phyloP scores from a whole-genome alignment of 2,329 filamentous ascomycete species.

The Botrytis tulipae region DNA sequence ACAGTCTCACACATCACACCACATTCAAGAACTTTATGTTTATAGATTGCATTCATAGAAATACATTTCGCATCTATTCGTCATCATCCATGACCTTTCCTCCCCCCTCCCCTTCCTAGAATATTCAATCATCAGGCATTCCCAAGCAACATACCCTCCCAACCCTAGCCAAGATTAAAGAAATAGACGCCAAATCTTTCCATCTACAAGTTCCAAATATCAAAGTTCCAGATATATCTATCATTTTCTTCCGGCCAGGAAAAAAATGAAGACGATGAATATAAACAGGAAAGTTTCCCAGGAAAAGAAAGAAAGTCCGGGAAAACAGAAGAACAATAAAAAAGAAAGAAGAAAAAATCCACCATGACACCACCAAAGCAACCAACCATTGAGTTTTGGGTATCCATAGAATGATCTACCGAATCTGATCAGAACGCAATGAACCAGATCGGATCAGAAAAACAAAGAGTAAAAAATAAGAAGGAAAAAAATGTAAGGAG shows the following conservation, averaged over 20 bases:
- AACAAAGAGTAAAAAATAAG: background rate
- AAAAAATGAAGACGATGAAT: background rate
- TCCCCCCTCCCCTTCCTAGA: background rate
- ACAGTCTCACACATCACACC: background rate
- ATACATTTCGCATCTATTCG: background rate
- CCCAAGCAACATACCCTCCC: background rate
- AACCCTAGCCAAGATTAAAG: background rate
- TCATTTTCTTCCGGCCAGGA: background rate
- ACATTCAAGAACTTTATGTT: background rate
- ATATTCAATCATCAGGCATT: background rate
- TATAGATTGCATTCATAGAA: background rate
- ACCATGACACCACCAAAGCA: background rate
- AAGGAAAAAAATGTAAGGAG: background rate
- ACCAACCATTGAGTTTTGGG: background rate
- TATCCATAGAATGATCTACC: background rate
- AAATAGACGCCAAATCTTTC: background rate
- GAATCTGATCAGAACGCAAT: background rate
- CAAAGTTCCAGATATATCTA: background rate
- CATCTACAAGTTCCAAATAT: background rate
- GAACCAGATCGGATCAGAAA: background rate
- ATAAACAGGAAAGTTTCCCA: background rate
- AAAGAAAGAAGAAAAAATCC: background rate
- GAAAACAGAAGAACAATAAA: background rate
- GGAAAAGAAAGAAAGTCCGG: background rate
- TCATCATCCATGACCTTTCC: background rate